phyloP scores from a whole-genome alignment of 2,329 filamentous ascomycete species.

The Fusarium nanum region DNA sequence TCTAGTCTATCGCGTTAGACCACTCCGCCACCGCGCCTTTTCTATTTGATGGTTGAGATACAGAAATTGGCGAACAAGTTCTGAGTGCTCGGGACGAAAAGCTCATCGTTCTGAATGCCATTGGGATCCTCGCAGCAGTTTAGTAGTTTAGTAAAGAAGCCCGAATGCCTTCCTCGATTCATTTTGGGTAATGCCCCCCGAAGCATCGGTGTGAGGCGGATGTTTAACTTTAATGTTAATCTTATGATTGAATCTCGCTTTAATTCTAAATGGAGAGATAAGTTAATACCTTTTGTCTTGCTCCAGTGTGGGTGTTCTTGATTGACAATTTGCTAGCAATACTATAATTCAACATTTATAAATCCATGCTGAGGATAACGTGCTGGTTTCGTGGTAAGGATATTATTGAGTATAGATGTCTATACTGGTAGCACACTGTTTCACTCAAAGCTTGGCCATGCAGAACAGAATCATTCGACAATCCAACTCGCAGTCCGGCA shows the following conservation, averaged over 20 bases:
- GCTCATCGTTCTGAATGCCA: neutral
- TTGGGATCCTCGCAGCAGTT: neutral
- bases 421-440: neutral
- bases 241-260: neutral
- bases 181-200: neutral
- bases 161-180: neutral
- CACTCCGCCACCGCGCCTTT: conserved; percentile 49
- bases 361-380: neutral
- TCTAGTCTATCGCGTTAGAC: conserved; percentile 51
- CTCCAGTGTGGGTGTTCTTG: neutral
- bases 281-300: neutral
- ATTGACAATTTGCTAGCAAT: neutral
- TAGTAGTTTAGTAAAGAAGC: neutral
- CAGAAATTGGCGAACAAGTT: fast-evolving
- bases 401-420: neutral
- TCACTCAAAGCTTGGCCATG: neutral
- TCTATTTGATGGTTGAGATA: neutral
- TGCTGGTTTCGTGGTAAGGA: neutral
- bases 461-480: neutral
- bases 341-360: neutral
- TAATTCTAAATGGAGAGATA: neutral
- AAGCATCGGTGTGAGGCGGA: neutral
- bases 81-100: fast-evolving
- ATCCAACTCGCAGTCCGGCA: neutral
- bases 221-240: neutral